phyloP scores from a whole-genome alignment of 2,329 filamentous ascomycete species.

The Pestalotiopsis sp. region DNA sequence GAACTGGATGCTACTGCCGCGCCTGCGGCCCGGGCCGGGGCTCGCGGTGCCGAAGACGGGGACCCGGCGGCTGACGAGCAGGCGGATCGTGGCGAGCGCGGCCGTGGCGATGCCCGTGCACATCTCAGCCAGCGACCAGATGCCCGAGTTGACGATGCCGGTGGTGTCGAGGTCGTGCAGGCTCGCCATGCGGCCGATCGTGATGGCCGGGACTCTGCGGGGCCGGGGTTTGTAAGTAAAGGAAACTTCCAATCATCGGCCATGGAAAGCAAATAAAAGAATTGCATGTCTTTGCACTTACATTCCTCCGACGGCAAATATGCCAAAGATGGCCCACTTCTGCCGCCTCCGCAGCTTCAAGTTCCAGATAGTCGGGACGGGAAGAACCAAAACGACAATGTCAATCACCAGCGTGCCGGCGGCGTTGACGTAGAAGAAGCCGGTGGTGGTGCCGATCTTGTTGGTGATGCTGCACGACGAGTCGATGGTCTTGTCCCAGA shows the following conservation, averaged over 20 bases:
- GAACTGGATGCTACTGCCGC: neutral
- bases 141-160: neutral
- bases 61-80: conserved; percentile 2
- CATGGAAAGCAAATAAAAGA: neutral
- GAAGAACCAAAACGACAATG: conserved; percentile 27
- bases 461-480: neutral
- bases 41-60: conserved; percentile 1
- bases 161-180: neutral
- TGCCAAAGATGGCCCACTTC: conserved; percentile 26
- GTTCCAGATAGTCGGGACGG: conserved; percentile 27
- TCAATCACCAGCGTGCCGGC: conserved; percentile 31
- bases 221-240: neutral
- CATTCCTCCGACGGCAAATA: conserved; percentile 33
- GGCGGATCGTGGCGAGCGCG: conserved; percentile 8
- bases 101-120: conserved; percentile 6
- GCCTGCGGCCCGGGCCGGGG: neutral
- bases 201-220: conserved; percentile 27
- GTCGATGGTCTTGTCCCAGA: neutral
- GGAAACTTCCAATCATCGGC: neutral
- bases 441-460: neutral
- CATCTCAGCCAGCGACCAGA: conserved; percentile 7
- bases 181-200: conserved; percentile 22
- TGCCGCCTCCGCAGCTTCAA: conserved; percentile 25
- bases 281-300: conserved; percentile 14
- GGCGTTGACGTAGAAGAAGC: conserved; percentile 26